phyloP scores from a whole-genome alignment of 495 filamentous ascomycete species.

The Margaritispora aquatica region DNA sequence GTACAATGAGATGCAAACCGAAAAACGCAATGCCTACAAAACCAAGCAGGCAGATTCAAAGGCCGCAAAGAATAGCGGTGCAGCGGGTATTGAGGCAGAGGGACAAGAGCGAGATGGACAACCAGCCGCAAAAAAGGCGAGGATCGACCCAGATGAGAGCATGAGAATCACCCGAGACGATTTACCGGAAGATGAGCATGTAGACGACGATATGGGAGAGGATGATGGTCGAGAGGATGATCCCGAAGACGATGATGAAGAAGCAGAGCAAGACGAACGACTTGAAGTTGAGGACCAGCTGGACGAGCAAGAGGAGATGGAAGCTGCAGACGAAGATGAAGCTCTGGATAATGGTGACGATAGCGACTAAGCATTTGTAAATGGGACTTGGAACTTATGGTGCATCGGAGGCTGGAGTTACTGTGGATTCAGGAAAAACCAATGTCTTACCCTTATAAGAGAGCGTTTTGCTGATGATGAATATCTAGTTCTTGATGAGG shows the following conservation, averaged over 20 bases:
- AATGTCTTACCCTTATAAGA: background rate
- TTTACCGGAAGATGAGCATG: conserved; percentile 20
- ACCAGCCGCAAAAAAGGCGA: conserved; percentile 44
- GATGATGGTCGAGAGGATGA: conserved; percentile 40
- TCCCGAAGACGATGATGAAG: conserved; percentile 34
- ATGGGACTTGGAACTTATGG: background rate
- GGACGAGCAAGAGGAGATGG: conserved; percentile 35
- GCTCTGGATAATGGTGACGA: conserved; percentile 57
- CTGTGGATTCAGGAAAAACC: background rate
- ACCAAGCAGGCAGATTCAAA: conserved; percentile 31
- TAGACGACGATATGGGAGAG: conserved; percentile 39
- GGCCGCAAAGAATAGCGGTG: conserved; percentile 20
- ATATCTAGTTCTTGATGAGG: background rate
- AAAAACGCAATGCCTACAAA: conserved; percentile 54
- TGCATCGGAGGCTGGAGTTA: background rate
- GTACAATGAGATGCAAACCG: conserved; percentile 56
- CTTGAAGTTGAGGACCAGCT: conserved; percentile 32
- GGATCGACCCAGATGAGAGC: conserved; percentile 40
- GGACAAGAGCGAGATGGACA: conserved; percentile 31
- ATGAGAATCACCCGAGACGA: conserved; percentile 50
- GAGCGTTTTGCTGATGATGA: background rate
- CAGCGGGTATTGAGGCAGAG: conserved; percentile 26
- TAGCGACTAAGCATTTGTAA: conserved; percentile 35
- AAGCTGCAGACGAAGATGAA: conserved; percentile 46
- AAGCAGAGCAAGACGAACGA: conserved; percentile 34